Percentiles rank a stretch among this genome's conserved stretches.
Conservation (phyloP, 2,329 filamentous ascomycete species). For the Xylariaceae sp. region DNA sequence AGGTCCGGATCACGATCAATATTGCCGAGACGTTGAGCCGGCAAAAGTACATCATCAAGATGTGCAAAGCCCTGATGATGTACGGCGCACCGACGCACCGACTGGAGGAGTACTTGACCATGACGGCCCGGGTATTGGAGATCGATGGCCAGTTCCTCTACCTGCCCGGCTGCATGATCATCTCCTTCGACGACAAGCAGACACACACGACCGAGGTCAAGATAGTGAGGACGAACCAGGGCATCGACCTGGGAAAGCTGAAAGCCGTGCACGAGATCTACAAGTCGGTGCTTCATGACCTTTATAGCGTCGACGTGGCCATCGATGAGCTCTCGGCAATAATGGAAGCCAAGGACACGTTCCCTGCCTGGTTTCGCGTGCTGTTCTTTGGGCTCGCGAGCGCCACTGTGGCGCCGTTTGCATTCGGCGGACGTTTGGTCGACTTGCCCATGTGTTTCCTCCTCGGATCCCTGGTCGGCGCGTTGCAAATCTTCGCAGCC, state of each 20-base stretch:
- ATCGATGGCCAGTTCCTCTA: conserved; percentile 89
- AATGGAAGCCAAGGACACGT: conserved; percentile 26
- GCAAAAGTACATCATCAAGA: conserved; percentile 75
- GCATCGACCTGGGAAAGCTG: conserved; percentile 68
- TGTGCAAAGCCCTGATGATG: conserved; percentile 82
- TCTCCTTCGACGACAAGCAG: conserved; percentile 73
- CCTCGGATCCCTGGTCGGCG: conserved; percentile 27
- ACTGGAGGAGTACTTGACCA: conserved; percentile 85
- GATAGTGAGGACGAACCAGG: conserved; percentile 59
- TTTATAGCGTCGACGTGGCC: conserved; percentile 31
- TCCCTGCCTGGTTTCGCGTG: conserved; percentile 26
- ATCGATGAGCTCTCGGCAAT: conserved; percentile 23
- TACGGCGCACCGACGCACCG: conserved; percentile 89
- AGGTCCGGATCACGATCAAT: conserved; percentile 42
- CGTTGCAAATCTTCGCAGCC: conserved; percentile 67
- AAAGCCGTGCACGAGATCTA: conserved; percentile 72
- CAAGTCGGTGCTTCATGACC: conserved; percentile 75
- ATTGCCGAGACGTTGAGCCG: conserved; percentile 67
- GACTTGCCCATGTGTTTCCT: conserved; percentile 29
- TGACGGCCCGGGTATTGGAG: conserved; percentile 82
- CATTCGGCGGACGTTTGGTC: conserved; percentile 26
- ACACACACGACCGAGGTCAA: conserved; percentile 64
- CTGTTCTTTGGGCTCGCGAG: conserved; percentile 28
- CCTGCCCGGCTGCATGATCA: conserved; percentile 88
- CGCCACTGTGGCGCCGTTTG: conserved; percentile 27